These are phyloP conservation scores for Rhizomucor miehei DNA, from an alignment of 371 early-diverging fungal species.

Conservation along the genomic window DNA sequence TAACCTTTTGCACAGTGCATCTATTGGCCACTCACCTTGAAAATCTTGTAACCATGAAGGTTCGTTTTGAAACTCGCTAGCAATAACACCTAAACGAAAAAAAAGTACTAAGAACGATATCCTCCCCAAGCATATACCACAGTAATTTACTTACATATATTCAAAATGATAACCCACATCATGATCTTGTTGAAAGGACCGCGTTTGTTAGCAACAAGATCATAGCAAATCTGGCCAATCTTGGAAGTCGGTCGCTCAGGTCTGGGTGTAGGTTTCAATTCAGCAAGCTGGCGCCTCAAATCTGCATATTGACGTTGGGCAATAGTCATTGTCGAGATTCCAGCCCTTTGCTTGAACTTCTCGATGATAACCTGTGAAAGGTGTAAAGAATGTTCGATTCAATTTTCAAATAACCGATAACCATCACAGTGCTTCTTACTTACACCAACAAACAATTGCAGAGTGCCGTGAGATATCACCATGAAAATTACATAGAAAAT, in stretches of 20 bases:
- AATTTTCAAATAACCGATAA: not conserved
- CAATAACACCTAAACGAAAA: conserved; percentile 19
- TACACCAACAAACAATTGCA: conserved; percentile 62
- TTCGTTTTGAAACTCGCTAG: conserved; percentile 46
- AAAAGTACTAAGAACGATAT: not conserved
- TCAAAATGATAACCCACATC: conserved; percentile 44
- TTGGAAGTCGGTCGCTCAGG: conserved; percentile 38
- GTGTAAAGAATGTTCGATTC: too few relatives aligned
- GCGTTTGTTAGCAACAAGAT: conserved; percentile 48
- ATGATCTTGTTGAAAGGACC: conserved; percentile 50
- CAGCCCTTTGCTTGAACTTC: conserved; percentile 58
- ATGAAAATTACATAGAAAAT: conserved; percentile 56
- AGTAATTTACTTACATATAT: conserved; percentile 28
- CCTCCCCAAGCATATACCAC: not conserved
- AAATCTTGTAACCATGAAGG: conserved; percentile 35
- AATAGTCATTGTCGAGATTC: conserved; percentile 54
- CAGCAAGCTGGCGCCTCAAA: conserved; percentile 50
- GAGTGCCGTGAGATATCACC: conserved; percentile 56
- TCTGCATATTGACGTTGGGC: conserved; percentile 56
- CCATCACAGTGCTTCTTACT: too few relatives aligned
- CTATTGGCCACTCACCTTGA: conserved; percentile 27
- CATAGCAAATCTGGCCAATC: conserved; percentile 50
- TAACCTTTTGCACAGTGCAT: not conserved
- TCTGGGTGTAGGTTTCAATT: conserved; percentile 55
- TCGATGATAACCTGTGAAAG: conserved; percentile 50